These are phyloP conservation scores for Cutaneotrichosporon cavernicola DNA, from an alignment of 1,284 basidiomycete species.

Conservation along the genomic window DNA sequence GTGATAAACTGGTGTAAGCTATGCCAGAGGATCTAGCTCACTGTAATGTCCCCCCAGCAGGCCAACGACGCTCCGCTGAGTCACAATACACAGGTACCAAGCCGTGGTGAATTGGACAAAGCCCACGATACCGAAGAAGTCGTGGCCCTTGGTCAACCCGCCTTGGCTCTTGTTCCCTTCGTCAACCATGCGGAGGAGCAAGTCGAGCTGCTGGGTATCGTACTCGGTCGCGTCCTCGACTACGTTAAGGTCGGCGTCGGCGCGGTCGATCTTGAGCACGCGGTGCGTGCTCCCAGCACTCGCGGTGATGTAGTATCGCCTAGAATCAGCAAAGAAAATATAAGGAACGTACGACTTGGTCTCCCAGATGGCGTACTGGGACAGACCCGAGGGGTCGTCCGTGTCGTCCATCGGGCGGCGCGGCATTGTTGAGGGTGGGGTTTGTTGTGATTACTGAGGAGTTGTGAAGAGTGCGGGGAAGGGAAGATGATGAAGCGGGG, in stretches of 20 bases:
- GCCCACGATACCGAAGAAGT: slow-evolving; percentile 67
- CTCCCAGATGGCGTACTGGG: slow-evolving; percentile 90
- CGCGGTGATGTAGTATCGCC: slow-evolving; percentile 81
- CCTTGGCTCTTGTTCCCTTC: slow-evolving; percentile 88
- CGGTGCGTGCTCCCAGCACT: slow-evolving; percentile 65
- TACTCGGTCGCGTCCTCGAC: slow-evolving; percentile 86
- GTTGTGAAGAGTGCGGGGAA: neutral
- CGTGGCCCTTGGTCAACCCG: slow-evolving; percentile 75
- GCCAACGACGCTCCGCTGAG: slow-evolving; percentile 86
- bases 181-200: slow-evolving; percentile 88
- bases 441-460: neutral
- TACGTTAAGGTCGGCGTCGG: slow-evolving; percentile 68
- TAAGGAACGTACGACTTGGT: slow-evolving; percentile 61
- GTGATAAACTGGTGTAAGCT: slow-evolving; percentile 67
- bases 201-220: slow-evolving; percentile 80
- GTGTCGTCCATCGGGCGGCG: slow-evolving; percentile 26
- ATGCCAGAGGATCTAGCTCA: slow-evolving; percentile 23
- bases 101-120: slow-evolving; percentile 87
- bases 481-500: neutral
- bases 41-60: slow-evolving; percentile 90
- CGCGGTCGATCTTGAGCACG: slow-evolving; percentile 88
- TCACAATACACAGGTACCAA: slow-evolving; percentile 87
- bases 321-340: slow-evolving; percentile 25
- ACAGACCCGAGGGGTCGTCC: slow-evolving; percentile 50
- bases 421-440: slow-evolving; percentile 7